A percentile compares a stretch with the other conserved stretches of the same genome.
phyloP scores from a whole-genome alignment of 129 eudicot genomes.

The Glebionis coronaria region DNA sequence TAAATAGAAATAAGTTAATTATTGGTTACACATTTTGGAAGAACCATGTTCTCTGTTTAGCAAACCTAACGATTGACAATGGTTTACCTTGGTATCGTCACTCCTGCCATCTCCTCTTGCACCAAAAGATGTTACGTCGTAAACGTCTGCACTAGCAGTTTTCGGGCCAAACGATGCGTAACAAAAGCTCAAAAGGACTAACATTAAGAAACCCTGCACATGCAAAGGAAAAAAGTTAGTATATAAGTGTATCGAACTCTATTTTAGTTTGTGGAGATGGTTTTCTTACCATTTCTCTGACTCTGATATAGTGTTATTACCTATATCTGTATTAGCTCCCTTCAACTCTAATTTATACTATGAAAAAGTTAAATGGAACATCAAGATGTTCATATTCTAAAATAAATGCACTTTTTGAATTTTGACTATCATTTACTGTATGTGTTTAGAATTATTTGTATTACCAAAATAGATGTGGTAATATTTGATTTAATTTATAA shows the following conservation, averaged over 20 bases:
- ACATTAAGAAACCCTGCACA: constrained; percentile 19
- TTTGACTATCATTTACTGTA: not conserved
- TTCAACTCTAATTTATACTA: not conserved
- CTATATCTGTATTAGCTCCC: not conserved
- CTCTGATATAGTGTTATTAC: not conserved
- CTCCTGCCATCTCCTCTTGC: constrained; percentile 41
- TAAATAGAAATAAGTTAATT: not conserved
- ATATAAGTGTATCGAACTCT: not conserved
- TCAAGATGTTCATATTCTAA: not conserved
- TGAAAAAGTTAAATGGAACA: no score
- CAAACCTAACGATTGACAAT: not conserved
- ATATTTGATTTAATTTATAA: not conserved
- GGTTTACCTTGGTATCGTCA: constrained; percentile 40
- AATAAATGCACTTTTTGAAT: not conserved
- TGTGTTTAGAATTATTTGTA: not conserved
- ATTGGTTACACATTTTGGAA: not conserved
- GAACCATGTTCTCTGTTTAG: not conserved
- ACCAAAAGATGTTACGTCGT: constrained; percentile 33
- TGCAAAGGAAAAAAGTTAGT: not conserved
- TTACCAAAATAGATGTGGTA: not conserved
- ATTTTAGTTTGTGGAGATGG: not conserved
- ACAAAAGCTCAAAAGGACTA: constrained; percentile 17
- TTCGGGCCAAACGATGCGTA: constrained; percentile 16
- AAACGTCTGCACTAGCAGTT: constrained; percentile 10
- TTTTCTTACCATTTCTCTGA: constrained; percentile 25